Evolutionary conservation across 208 protist species (phyloP).

Genomic region (Trypanosoma theileri): DNA sequence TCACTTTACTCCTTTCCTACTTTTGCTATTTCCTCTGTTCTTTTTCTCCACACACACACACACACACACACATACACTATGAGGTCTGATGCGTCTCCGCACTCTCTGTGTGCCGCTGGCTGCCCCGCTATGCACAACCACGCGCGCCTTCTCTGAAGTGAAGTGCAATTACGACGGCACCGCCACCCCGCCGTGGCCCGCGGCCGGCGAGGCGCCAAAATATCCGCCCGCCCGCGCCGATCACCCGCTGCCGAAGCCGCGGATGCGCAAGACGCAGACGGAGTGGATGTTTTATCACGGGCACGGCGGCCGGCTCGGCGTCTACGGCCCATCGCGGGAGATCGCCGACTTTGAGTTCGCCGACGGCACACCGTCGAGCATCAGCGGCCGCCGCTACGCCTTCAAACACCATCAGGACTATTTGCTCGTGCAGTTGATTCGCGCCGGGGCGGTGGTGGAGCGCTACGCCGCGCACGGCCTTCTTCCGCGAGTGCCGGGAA

Average conservation of each 20-base stretch:
- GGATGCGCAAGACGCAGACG: constrained; percentile 82
- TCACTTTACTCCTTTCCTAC: constrained; percentile 15
- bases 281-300: constrained; percentile 86
- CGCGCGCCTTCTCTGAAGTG: constrained; percentile 42
- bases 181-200: constrained; percentile 33
- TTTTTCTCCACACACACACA: too few relatives aligned
- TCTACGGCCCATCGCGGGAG: constrained; percentile 76
- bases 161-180: constrained; percentile 46
- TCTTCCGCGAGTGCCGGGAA: constrained; percentile 79
- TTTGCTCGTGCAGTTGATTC: constrained; percentile 86
- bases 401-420: constrained; percentile 89
- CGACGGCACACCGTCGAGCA: constrained; percentile 79
- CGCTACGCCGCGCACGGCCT: constrained; percentile 51
- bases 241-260: constrained; percentile 48
- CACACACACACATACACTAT: not conserved
- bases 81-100: constrained; percentile 21
- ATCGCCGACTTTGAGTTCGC: constrained; percentile 84
- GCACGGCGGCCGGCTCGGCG: constrained; percentile 64
- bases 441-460: constrained; percentile 77
- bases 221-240: constrained; percentile 56
- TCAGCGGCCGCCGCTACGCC: constrained; percentile 64
- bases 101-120: constrained; percentile 1
- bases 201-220: constrained; percentile 33
- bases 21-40: too few relatives aligned
- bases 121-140: not conserved